Evolutionary conservation across 116 monocot genomes (phyloP).

Genomic region (Posidonia oceanica): DNA sequence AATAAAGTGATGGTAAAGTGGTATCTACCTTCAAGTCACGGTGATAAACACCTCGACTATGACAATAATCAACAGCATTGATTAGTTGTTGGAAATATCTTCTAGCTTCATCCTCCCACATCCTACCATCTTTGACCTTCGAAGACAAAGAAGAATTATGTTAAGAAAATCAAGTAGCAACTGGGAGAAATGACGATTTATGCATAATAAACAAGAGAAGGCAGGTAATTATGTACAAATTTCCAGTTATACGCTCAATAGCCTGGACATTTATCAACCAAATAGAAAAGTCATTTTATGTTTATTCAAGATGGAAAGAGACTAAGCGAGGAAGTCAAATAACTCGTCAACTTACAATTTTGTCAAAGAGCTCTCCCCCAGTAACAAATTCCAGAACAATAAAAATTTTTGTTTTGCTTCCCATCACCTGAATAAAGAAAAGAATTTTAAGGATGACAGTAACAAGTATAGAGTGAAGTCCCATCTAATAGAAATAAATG

Average conservation of each 20-base stretch:
- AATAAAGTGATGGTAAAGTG: neutral
- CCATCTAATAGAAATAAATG: too few relatives aligned
- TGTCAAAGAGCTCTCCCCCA: conserved; percentile 89
- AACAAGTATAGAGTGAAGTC: neutral
- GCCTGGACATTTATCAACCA: neutral
- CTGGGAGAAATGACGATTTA: neutral
- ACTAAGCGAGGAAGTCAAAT: neutral
- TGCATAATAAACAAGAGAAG: neutral
- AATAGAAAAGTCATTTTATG: neutral
- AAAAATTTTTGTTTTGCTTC: conserved; percentile 86
- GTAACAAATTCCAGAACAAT: conserved; percentile 79
- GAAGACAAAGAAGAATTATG: neutral
- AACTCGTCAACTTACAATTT: conserved; percentile 54
- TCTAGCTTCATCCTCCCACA: conserved; percentile 73
- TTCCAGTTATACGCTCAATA: neutral
- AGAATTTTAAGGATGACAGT: neutral
- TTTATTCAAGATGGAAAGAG: neutral
- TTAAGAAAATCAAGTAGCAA: neutral
- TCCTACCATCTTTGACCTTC: conserved; percentile 67
- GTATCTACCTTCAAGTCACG: conserved; percentile 51
- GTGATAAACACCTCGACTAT: conserved; percentile 87
- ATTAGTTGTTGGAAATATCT: conserved; percentile 83
- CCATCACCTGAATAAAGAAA: conserved; percentile 53
- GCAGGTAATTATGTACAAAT: neutral
- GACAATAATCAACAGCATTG: conserved; percentile 91